Evolutionary conservation across 2,329 filamentous ascomycete species (phyloP).

Genomic region (Aspergillus japonicus): DNA sequence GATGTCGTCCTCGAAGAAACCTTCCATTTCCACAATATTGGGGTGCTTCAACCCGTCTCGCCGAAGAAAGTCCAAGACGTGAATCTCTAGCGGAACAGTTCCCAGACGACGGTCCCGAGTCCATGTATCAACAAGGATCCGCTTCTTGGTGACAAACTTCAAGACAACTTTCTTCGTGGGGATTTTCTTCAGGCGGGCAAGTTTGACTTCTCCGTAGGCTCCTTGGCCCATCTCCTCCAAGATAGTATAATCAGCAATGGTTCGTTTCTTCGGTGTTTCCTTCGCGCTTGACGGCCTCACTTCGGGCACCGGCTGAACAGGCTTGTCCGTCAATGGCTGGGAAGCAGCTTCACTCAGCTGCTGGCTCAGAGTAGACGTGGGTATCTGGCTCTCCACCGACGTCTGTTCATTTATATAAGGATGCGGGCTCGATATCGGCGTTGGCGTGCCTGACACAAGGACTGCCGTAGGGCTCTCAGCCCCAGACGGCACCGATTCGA

Average conservation of each 20-base stretch:
- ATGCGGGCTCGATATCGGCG: slow-evolving; percentile 30
- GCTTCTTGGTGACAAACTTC: slow-evolving; percentile 95
- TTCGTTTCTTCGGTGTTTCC: slow-evolving; percentile 64
- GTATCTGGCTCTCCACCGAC: slow-evolving; percentile 37
- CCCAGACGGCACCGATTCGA: slow-evolving; percentile 55
- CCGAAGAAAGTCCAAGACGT: slow-evolving; percentile 90
- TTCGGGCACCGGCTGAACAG: slow-evolving; percentile 38
- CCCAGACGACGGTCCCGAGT: slow-evolving; percentile 88
- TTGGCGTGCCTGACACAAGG: slow-evolving; percentile 72
- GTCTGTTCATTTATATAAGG: slow-evolving; percentile 24
- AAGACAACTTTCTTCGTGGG: slow-evolving; percentile 81
- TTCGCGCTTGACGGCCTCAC: slow-evolving; percentile 25
- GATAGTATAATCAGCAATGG: slow-evolving; percentile 85
- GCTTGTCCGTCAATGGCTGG: slow-evolving; percentile 44
- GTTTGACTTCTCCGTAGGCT: slow-evolving; percentile 95
- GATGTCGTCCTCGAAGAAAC: slow-evolving; percentile 62
- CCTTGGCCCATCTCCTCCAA: slow-evolving; percentile 98
- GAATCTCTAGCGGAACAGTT: slow-evolving; percentile 94
- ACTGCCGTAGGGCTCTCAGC: slow-evolving; percentile 71
- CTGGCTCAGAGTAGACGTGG: slow-evolving; percentile 50
- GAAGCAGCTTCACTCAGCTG: slow-evolving; percentile 53
- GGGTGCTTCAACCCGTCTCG: slow-evolving; percentile 65
- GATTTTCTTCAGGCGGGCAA: slow-evolving; percentile 79
- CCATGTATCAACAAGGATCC: slow-evolving; percentile 98
- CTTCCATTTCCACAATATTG: slow-evolving; percentile 68